Percentiles rank a stretch among this genome's conserved stretches.
Conservation (phyloP, 2,329 filamentous ascomycete species). For the Clarireedia hainanense region DNA sequence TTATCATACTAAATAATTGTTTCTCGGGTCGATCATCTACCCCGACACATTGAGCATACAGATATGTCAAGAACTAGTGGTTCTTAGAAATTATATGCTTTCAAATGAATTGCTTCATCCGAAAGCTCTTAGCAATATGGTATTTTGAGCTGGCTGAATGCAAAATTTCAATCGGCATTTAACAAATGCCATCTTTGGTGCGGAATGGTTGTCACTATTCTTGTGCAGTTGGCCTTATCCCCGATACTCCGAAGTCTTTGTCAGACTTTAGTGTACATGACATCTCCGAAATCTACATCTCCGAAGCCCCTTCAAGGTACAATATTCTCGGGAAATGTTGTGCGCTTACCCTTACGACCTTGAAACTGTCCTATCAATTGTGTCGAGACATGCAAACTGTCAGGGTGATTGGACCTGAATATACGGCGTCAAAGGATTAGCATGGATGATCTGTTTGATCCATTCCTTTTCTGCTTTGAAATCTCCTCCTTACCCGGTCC, state of each 20-base stretch:
- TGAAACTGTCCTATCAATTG: background rate
- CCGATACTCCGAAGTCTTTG: conserved; percentile 1
- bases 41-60: too few species aligned
- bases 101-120: too few species aligned
- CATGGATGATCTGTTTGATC: background rate
- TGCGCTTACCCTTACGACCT: background rate
- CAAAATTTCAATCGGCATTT: background rate
- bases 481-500: background rate
- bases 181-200: background rate
- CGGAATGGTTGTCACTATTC: background rate
- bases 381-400: background rate
- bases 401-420: background rate
- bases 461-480: conserved; percentile 2
- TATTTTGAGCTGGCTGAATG: too few species aligned
- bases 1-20: too few species aligned
- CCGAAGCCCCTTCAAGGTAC: conserved; percentile 5
- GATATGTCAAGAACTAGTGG: too few species aligned
- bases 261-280: conserved; percentile 5
- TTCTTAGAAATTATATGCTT: too few species aligned
- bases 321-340: background rate
- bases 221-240: background rate
- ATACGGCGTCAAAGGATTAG: background rate
- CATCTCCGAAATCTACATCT: conserved; percentile 1
- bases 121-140: too few species aligned
- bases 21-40: too few species aligned